Percentiles rank a stretch among this genome's conserved stretches.
These are phyloP conservation scores for Pouteria glomerata DNA, from an alignment of 148 eudicot species.

Conservation along the genomic window DNA sequence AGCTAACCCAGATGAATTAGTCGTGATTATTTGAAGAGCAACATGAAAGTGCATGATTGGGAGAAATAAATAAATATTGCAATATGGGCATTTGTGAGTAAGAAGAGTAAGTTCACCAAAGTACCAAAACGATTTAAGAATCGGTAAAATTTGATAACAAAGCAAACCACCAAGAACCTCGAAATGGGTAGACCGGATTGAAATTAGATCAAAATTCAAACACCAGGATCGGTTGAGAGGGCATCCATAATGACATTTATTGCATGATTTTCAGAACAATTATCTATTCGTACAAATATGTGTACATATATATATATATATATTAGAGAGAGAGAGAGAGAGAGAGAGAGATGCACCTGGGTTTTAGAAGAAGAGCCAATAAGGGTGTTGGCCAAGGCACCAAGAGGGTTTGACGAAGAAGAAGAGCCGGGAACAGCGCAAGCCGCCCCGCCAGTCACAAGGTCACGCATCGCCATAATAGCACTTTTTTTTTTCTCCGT, in stretches of 20 bases:
- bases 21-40: background rate
- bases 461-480: slow-evolving; percentile 80
- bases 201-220: too few species aligned
- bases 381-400: slow-evolving; percentile 66
- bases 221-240: too few species aligned
- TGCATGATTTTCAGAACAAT: background rate
- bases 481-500: background rate
- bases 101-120: background rate
- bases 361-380: slow-evolving; percentile 80
- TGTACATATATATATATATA: too few species aligned
- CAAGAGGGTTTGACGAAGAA: slow-evolving; percentile 71
- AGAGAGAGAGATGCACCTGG: slow-evolving; percentile 32
- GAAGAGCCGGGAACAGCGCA: slow-evolving; percentile 68
- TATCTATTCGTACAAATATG: background rate
- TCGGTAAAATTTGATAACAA: too few species aligned
- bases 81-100: background rate
- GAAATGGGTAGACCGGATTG: too few species aligned
- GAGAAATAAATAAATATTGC: background rate
- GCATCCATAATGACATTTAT: background rate
- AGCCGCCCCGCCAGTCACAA: slow-evolving; percentile 66
- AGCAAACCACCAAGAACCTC: too few species aligned
- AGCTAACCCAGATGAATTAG: background rate
- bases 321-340: background rate
- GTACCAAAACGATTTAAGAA: background rate
- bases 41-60: background rate